Evolutionary conservation across 1,284 basidiomycete species (phyloP).

Genomic region (Trichosporon ovoides): DNA sequence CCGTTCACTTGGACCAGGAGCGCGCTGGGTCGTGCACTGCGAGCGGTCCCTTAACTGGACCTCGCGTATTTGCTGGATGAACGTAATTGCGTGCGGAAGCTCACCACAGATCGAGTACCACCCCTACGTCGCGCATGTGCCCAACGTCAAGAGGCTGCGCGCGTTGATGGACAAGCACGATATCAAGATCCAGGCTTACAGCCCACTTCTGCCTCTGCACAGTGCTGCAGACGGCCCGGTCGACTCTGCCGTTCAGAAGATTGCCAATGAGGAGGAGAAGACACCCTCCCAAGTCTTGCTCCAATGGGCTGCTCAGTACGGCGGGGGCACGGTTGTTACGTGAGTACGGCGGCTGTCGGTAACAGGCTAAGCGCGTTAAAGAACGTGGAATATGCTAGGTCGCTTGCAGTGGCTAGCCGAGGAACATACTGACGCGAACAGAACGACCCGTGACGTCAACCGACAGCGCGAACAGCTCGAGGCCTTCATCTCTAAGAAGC

Average conservation of each 20-base stretch:
- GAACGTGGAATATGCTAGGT: too few relatives aligned
- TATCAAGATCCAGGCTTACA: constrained; percentile 66
- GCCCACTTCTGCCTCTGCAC: constrained; percentile 47
- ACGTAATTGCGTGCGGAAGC: background rate
- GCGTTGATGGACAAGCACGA: constrained; percentile 57
- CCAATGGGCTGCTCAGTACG: constrained; percentile 39
- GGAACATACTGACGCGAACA: constrained; percentile 10
- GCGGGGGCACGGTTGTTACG: constrained; percentile 57
- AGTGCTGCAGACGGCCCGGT: constrained; percentile 57
- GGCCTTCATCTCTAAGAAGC: constrained; percentile 55
- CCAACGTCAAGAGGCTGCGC: constrained; percentile 53
- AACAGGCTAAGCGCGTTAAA: too few relatives aligned
- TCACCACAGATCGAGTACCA: constrained; percentile 65
- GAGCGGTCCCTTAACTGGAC: too few relatives aligned
- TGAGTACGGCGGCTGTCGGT: too few relatives aligned
- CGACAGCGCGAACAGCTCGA: constrained; percentile 63
- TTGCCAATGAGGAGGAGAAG: constrained; percentile 49
- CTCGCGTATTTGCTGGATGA: too few relatives aligned
- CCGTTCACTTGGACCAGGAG: too few relatives aligned
- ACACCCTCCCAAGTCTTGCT: constrained; percentile 41
- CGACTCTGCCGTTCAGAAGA: constrained; percentile 53
- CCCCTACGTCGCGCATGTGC: constrained; percentile 64
- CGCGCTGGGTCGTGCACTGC: too few relatives aligned
- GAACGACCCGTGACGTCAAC: constrained; percentile 60
- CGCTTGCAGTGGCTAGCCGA: too few relatives aligned